Evolutionary conservation across 2,329 filamentous ascomycete species (phyloP).

Genomic region (Hypoxylon sp.): DNA sequence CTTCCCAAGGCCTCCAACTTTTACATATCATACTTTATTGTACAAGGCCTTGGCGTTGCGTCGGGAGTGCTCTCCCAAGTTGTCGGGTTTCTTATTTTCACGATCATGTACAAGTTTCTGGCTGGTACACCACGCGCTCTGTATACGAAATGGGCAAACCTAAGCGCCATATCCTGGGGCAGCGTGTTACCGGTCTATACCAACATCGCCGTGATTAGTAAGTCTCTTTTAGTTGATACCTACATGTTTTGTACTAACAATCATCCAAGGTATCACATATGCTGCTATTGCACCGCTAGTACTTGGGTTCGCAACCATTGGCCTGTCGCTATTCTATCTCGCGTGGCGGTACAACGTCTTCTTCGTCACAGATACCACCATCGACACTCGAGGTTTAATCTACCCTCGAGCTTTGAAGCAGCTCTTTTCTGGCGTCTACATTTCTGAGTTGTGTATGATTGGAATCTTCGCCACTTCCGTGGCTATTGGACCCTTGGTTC

Average conservation of each 20-base stretch:
- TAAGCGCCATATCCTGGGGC: slow-evolving; percentile 85
- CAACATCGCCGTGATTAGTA: slow-evolving; percentile 84
- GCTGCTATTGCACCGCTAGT: slow-evolving; percentile 89
- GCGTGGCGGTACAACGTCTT: slow-evolving; percentile 93
- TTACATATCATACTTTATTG: slow-evolving; percentile 94
- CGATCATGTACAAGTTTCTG: slow-evolving; percentile 80
- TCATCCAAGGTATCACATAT: slow-evolving; percentile 79
- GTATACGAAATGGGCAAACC: slow-evolving; percentile 81
- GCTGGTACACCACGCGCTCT: slow-evolving; percentile 85
- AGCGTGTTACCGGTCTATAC: slow-evolving; percentile 86
- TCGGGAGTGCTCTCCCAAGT: slow-evolving; percentile 80
- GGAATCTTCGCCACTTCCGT: slow-evolving; percentile 83
- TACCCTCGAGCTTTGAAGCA: slow-evolving; percentile 92
- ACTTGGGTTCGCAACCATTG: slow-evolving; percentile 83
- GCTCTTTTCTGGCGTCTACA: slow-evolving; percentile 85
- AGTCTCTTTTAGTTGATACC: slow-evolving; percentile 52
- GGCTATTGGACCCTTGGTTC: slow-evolving; percentile 76
- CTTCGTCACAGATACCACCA: slow-evolving; percentile 84
- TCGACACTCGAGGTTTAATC: slow-evolving; percentile 90
- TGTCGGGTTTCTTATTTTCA: slow-evolving; percentile 79
- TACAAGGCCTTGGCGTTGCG: slow-evolving; percentile 88
- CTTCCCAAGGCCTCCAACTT: slow-evolving; percentile 92
- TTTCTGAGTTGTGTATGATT: slow-evolving; percentile 85
- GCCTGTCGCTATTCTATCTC: slow-evolving; percentile 85
- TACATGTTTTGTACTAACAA: slow-evolving; percentile 39